Evolutionary conservation across 345 rosid species (phyloP).

Genomic region (Salix viminalis): DNA sequence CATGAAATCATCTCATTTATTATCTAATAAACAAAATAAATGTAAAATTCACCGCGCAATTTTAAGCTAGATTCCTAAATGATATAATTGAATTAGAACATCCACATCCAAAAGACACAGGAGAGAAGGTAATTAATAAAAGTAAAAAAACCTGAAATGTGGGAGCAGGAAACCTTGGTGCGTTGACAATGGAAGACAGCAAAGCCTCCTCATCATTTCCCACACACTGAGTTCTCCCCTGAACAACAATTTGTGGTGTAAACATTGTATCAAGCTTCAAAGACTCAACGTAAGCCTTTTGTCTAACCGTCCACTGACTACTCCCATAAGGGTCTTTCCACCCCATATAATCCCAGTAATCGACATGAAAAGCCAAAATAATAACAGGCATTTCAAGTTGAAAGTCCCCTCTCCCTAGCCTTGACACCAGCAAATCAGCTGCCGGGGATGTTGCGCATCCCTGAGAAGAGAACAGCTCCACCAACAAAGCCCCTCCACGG

Average conservation of each 20-base stretch:
- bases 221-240: slow-evolving; percentile 58
- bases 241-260: slow-evolving; percentile 77
- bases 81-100: too few relatives aligned
- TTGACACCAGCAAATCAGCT: slow-evolving; percentile 72
- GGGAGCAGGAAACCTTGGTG: slow-evolving; percentile 65
- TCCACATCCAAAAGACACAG: neutral
- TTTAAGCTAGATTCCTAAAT: too few relatives aligned
- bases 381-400: slow-evolving; percentile 51
- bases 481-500: slow-evolving; percentile 52
- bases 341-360: slow-evolving; percentile 89
- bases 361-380: slow-evolving; percentile 71
- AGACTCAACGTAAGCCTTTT: slow-evolving; percentile 83
- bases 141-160: slow-evolving; percentile 44
- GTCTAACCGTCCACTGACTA: slow-evolving; percentile 80
- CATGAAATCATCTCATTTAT: too few relatives aligned
- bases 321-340: slow-evolving; percentile 94
- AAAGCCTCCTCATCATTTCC: slow-evolving; percentile 63
- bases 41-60: too few relatives aligned
- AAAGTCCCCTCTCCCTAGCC: slow-evolving; percentile 92
- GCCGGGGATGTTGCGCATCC: slow-evolving; percentile 77
- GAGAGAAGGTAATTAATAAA: neutral
- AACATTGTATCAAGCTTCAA: slow-evolving; percentile 78
- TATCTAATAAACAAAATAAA: too few relatives aligned
- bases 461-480: slow-evolving; percentile 88
- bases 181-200: slow-evolving; percentile 44